Conservation (phyloP, 2,329 filamentous ascomycete genomes). For the Verticillium albo-atrum region DNA sequence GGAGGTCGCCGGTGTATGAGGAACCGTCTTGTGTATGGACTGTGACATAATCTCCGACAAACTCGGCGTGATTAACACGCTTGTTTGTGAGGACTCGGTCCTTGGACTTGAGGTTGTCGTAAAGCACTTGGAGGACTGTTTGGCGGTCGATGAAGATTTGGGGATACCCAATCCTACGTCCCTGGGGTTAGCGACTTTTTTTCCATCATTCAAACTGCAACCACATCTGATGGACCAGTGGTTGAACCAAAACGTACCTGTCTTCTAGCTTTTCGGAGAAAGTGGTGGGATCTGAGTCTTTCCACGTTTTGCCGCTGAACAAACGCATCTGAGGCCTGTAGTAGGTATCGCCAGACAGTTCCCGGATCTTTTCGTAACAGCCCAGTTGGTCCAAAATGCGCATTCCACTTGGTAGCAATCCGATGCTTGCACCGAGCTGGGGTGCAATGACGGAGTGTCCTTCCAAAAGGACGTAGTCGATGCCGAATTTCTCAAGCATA, state of each 20-base stretch:
- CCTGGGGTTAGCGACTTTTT: background rate
- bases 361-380: constrained; percentile 20
- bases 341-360: constrained; percentile 12
- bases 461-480: constrained; percentile 48
- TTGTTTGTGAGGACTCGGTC: constrained; percentile 10
- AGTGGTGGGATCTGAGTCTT: constrained; percentile 9
- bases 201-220: no score
- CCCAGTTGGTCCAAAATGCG: constrained; percentile 45
- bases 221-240: no score
- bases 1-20: constrained; percentile 23
- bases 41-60: constrained; percentile 10
- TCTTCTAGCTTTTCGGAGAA: constrained; percentile 4
- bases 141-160: constrained; percentile 31
- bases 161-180: constrained; percentile 19
- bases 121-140: constrained; percentile 26
- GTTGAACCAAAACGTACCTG: background rate
- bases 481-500: constrained; percentile 35
- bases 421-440: constrained; percentile 42
- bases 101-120: constrained; percentile 26
- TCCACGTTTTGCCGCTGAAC: constrained; percentile 10
- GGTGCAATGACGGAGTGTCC: constrained; percentile 34
- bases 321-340: background rate
- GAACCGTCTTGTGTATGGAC: constrained; percentile 26
- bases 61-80: constrained; percentile 8
- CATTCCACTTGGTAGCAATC: constrained; percentile 32